Conservation (phyloP, 257 asterid genomes). For the Asclepias syriaca region DNA sequence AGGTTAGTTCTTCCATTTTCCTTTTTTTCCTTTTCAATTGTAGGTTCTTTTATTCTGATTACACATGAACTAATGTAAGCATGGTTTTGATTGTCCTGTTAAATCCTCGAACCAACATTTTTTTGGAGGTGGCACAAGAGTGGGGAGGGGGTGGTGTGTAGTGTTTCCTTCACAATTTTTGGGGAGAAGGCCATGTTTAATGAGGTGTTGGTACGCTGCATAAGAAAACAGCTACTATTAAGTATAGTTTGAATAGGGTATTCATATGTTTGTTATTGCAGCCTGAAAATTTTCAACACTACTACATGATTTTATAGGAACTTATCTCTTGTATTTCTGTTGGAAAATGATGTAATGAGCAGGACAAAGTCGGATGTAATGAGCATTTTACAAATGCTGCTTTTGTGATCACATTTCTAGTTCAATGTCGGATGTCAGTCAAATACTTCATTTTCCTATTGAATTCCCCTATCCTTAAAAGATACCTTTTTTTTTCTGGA, state of each 20-base stretch:
- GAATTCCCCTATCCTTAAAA: not conserved
- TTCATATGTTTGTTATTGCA: not conserved
- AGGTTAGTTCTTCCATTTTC: conserved; percentile 17
- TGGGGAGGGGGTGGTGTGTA: no score
- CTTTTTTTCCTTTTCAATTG: not conserved
- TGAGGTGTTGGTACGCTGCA: not conserved
- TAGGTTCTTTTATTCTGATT: not conserved
- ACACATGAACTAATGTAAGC: not conserved
- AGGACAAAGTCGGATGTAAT: no score
- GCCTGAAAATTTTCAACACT: not conserved
- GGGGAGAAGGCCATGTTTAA: no score
- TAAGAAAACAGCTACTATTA: not conserved
- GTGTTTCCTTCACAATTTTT: no score
- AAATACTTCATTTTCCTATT: not conserved
- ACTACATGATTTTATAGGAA: not conserved
- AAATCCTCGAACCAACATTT: no score
- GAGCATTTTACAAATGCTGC: no score
- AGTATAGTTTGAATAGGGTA: not conserved
- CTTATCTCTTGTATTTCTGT: not conserved
- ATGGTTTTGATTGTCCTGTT: not conserved
- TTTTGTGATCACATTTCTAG: not conserved
- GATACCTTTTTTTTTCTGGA: not conserved
- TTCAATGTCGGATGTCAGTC: not conserved
- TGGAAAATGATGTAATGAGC: not conserved
- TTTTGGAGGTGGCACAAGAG: no score